Evolutionary conservation across 2,329 filamentous ascomycete species (phyloP).

Genomic region (Ophiostoma triangulosporum): DNA sequence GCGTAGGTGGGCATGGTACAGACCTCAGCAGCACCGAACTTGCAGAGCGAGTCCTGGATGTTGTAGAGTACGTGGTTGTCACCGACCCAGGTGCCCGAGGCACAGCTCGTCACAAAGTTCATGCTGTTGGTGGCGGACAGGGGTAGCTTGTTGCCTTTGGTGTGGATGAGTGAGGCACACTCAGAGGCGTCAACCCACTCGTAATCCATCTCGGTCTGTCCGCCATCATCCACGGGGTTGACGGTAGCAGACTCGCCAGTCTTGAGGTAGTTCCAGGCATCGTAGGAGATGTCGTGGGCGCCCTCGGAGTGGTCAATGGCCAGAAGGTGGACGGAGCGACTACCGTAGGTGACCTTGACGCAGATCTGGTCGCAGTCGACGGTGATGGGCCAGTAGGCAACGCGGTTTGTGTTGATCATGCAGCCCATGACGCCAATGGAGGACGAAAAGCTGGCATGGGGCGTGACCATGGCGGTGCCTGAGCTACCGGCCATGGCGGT

Average conservation of each 20-base stretch:
- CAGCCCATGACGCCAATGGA: constrained; percentile 46
- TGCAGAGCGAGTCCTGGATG: constrained; percentile 36
- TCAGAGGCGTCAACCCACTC: constrained; percentile 32
- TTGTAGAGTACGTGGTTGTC: constrained; percentile 40
- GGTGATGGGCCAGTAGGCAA: constrained; percentile 44
- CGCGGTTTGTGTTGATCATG: constrained; percentile 46
- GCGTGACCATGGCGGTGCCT: constrained; percentile 28
- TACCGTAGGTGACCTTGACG: constrained; percentile 36
- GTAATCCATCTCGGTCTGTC: constrained; percentile 36
- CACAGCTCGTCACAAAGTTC: constrained; percentile 36
- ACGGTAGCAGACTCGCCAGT: constrained; percentile 34
- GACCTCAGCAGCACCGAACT: constrained; percentile 35
- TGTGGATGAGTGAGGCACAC: constrained; percentile 37
- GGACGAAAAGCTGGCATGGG: constrained; percentile 42
- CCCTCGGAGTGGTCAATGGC: constrained; percentile 42
- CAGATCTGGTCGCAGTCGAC: constrained; percentile 44
- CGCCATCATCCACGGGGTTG: constrained; percentile 34
- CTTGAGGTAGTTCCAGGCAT: constrained; percentile 46
- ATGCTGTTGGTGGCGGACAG: constrained; percentile 44
- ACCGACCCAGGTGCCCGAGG: constrained; percentile 34
- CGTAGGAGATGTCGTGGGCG: constrained; percentile 45
- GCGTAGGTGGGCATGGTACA: constrained; percentile 26
- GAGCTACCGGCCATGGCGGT: constrained; percentile 3
- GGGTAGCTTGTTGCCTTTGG: constrained; percentile 35
- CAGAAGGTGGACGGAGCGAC: constrained; percentile 41